These are phyloP conservation scores for Piloderma croceum DNA, from an alignment of 768 basidiomycete genomes.

Conservation along the genomic window DNA sequence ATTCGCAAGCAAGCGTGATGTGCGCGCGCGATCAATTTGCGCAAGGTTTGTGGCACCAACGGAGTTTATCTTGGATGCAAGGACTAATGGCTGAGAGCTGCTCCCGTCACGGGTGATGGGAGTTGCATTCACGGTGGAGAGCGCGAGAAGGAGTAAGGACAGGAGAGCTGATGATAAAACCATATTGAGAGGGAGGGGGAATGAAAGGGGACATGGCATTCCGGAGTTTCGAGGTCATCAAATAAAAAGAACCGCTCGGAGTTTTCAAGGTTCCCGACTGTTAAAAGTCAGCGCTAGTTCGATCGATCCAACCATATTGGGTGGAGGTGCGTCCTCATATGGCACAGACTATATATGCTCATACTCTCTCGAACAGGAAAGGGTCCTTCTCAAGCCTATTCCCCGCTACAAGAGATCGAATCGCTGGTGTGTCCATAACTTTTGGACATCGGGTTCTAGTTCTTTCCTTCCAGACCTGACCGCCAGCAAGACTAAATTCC, in stretches of 20 bases:
- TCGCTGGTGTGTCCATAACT: no score
- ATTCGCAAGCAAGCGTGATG: not conserved
- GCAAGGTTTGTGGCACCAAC: constrained; percentile 9
- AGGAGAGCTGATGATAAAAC: constrained; percentile 8
- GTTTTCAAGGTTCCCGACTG: no score
- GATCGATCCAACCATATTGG: no score
- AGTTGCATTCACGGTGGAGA: constrained; percentile 12
- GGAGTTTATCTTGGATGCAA: constrained; percentile 11
- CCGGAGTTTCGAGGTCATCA: no score
- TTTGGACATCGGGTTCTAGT: constrained; percentile 15
- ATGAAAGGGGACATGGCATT: not conserved
- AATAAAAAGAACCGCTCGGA: no score
- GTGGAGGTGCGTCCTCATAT: no score
- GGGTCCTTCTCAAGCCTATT: no score
- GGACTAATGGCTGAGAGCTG: constrained; percentile 9
- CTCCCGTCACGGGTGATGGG: constrained; percentile 6
- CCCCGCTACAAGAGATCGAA: no score
- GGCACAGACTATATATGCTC: no score
- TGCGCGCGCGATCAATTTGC: constrained; percentile 17
- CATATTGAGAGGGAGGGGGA: constrained; percentile 7
- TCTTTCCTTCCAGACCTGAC: constrained; percentile 15
- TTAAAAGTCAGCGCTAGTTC: no score
- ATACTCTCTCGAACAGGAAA: no score
- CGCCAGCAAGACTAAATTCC: constrained; percentile 11
- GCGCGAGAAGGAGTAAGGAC: constrained; percentile 9